Conservation (phyloP, 2,329 filamentous ascomycete genomes). For the Paecilomyces sp. region DNA sequence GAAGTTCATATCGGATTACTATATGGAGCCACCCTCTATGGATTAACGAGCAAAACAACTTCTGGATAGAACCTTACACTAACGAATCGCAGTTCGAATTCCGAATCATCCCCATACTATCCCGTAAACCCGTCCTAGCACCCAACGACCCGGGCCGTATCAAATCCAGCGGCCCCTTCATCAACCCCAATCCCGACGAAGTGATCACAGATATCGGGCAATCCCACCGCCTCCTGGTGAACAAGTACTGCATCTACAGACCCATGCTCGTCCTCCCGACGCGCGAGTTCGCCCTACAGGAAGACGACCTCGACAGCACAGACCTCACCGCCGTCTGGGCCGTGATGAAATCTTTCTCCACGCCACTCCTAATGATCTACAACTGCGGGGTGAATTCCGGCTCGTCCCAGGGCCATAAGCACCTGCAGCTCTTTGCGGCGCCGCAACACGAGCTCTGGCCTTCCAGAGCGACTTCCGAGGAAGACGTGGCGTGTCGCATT, state of each 20-base stretch:
- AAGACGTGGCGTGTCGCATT: conserved; percentile 10
- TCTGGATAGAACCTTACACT: neutral
- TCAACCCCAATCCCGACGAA: conserved; percentile 16
- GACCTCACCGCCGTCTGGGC: conserved; percentile 33
- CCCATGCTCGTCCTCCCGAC: conserved; percentile 35
- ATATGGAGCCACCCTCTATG: too few relatives aligned
- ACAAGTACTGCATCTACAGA: conserved; percentile 18
- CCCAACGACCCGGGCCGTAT: conserved; percentile 16
- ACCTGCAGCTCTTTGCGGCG: conserved; percentile 35
- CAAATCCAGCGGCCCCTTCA: conserved; percentile 12
- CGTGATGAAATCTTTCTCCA: conserved; percentile 20
- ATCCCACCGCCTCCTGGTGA: conserved; percentile 15
- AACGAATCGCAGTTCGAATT: conserved; percentile 11
- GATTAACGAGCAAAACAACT: too few relatives aligned
- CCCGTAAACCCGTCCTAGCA: conserved; percentile 15
- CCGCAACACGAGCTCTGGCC: conserved; percentile 19
- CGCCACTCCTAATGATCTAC: conserved; percentile 33
- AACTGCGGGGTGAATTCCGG: conserved; percentile 41
- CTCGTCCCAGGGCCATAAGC: conserved; percentile 39
- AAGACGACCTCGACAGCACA: conserved; percentile 25
- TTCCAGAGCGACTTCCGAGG: conserved; percentile 10
- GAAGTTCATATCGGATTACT: too few relatives aligned
- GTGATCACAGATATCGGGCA: conserved; percentile 12
- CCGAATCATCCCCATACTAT: conserved; percentile 14
- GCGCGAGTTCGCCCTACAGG: conserved; percentile 22